phyloP scores from a whole-genome alignment of 352 stramenopile genomes.

The Phytophthora tubulina region DNA sequence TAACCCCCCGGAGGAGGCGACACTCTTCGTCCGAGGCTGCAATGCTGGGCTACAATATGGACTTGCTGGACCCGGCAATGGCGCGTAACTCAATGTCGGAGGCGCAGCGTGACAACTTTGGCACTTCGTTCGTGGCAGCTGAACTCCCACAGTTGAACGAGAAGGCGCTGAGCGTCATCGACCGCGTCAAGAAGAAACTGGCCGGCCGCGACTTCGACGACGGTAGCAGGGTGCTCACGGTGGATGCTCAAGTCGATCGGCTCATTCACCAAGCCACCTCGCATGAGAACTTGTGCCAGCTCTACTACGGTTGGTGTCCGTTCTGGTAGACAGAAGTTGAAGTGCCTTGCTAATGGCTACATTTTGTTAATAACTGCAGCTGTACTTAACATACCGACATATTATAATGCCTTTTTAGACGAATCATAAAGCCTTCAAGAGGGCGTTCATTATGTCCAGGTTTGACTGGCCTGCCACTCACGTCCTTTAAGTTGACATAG shows the following conservation, averaged over 20 bases:
- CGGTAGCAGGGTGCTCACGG: slow-evolving; percentile 78
- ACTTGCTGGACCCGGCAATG: slow-evolving; percentile 64
- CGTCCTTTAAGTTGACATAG: slow-evolving; percentile 20
- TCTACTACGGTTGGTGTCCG: slow-evolving; percentile 99
- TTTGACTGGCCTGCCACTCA: slow-evolving; percentile 26
- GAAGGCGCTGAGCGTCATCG: slow-evolving; percentile 96
- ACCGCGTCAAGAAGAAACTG: slow-evolving; percentile 99
- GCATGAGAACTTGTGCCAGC: slow-evolving; percentile 98
- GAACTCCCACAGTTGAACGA: slow-evolving; percentile 88
- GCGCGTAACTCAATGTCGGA: slow-evolving; percentile 76
- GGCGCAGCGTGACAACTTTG: slow-evolving; percentile 56
- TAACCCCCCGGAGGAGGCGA: slow-evolving; percentile 56
- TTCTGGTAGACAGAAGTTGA: slow-evolving; percentile 73
- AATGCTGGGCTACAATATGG: slow-evolving; percentile 74
- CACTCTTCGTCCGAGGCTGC: slow-evolving; percentile 69
- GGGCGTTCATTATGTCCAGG: not conserved
- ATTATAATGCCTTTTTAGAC: no score
- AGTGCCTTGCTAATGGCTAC: slow-evolving; percentile 11
- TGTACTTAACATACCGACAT: not conserved
- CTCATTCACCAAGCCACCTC: slow-evolving; percentile 99
- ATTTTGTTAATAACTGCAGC: slow-evolving; percentile 19
- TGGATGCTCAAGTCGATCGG: slow-evolving; percentile 96
- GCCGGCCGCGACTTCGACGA: slow-evolving; percentile 98
- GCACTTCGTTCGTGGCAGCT: slow-evolving; percentile 59
- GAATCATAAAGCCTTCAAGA: no score